Percentiles rank a stretch among this genome's conserved stretches.
phyloP scores from a whole-genome alignment of 305 asterid genomes.

The Stenogyne calaminthoides region DNA sequence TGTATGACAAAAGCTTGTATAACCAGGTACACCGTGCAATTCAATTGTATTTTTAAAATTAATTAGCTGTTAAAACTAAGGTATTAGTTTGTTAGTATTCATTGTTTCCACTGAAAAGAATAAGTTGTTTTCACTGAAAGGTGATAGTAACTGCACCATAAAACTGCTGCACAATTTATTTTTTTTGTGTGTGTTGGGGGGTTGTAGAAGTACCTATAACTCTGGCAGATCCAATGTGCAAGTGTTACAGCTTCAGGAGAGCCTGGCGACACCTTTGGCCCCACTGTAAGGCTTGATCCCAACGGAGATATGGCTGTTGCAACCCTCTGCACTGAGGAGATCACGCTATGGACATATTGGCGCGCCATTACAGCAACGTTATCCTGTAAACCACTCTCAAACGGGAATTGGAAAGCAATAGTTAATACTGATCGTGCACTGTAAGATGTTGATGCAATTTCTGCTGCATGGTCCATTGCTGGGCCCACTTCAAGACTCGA shows the following conservation, averaged over 20 bases:
- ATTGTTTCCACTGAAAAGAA: too few species aligned
- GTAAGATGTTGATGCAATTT: conserved; percentile 46
- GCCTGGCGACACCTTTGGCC: conserved; percentile 60
- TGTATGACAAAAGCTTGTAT: not conserved
- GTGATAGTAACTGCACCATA: too few species aligned
- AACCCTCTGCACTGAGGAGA: conserved; percentile 88
- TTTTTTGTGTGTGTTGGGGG: not conserved
- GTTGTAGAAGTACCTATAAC: conserved; percentile 57
- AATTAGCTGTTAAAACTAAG: too few species aligned
- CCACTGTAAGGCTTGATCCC: conserved; percentile 53
- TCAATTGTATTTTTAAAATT: too few species aligned
- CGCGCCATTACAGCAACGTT: conserved; percentile 80
- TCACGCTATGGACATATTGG: conserved; percentile 78
- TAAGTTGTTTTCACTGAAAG: too few species aligned
- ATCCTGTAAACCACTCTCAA: conserved; percentile 73
- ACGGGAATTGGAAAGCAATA: conserved; percentile 88
- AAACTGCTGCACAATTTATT: too few species aligned
- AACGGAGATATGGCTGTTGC: conserved; percentile 85
- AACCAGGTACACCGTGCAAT: too few species aligned
- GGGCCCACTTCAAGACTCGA: conserved; percentile 82
- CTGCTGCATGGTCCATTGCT: conserved; percentile 37
- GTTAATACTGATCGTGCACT: conserved; percentile 71
- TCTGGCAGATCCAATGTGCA: conserved; percentile 89
- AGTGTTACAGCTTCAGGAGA: conserved; percentile 86
- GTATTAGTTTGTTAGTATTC: too few species aligned